Conservation (phyloP, 1,284 basidiomycete species). For the Bjerkandera adusta region DNA sequence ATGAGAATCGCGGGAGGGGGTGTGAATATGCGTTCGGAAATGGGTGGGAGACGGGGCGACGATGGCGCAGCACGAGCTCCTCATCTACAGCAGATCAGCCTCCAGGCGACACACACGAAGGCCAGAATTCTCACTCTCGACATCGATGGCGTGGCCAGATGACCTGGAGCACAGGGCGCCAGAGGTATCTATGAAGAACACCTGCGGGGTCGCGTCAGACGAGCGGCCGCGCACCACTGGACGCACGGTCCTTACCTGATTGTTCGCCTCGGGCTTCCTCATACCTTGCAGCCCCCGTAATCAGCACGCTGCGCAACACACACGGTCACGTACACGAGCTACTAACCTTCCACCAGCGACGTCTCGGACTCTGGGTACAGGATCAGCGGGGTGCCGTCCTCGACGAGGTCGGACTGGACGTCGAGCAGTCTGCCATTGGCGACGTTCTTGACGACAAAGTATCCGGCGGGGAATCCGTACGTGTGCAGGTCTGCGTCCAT, state of each 20-base stretch:
- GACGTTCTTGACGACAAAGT: conserved; percentile 68
- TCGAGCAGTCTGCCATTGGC: conserved; percentile 63
- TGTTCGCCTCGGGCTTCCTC: conserved; percentile 63
- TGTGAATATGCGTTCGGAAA: conserved; percentile 76
- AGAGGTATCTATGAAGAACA: conserved; percentile 77
- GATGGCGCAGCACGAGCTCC: conserved; percentile 65
- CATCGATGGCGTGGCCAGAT: conserved; percentile 78
- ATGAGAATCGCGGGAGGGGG: conserved; percentile 69
- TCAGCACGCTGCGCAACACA: not conserved
- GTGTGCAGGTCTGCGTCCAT: conserved; percentile 26
- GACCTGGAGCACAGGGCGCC: conserved; percentile 73
- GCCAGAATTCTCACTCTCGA: too few relatives aligned
- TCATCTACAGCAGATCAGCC: conserved; percentile 42
- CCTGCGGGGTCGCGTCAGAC: conserved; percentile 36
- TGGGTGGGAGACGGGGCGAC: conserved; percentile 68
- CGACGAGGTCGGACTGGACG: conserved; percentile 49
- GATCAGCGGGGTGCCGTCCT: conserved; percentile 64
- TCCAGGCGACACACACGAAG: conserved; percentile 6
- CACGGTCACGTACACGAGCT: too few relatives aligned
- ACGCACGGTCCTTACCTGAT: conserved; percentile 53
- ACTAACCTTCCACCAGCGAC: conserved; percentile 68
- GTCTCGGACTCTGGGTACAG: conserved; percentile 71
- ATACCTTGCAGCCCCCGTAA: conserved; percentile 59
- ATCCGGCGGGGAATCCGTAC: conserved; percentile 70
- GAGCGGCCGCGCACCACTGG: too few relatives aligned